A percentile compares a stretch with the other conserved stretches of the same genome.
These are phyloP conservation scores for Pseudogymnoascus sp. DNA, from an alignment of 2,329 filamentous ascomycete genomes.

Conservation along the genomic window DNA sequence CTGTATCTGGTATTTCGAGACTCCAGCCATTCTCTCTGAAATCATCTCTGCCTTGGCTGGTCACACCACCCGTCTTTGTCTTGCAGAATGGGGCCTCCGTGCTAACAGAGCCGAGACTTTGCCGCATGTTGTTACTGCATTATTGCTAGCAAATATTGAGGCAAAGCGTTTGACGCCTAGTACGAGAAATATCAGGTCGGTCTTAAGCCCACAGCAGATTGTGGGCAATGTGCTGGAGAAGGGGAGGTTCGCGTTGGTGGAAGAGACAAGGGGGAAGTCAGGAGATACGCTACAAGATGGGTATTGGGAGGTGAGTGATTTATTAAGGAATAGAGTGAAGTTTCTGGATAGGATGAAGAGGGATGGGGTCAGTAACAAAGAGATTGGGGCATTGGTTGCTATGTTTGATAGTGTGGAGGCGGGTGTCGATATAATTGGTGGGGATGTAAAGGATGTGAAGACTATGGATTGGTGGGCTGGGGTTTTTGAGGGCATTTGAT, in stretches of 20 bases:
- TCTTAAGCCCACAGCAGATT: constrained; percentile 36
- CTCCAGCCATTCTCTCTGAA: constrained; percentile 27
- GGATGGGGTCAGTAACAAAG: constrained; percentile 22
- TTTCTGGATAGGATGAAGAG: constrained; percentile 30
- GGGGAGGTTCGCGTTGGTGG: constrained; percentile 32
- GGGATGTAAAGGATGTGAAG: constrained; percentile 26
- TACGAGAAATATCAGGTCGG: constrained; percentile 39
- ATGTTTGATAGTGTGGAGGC: constrained; percentile 18
- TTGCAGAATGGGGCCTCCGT: constrained; percentile 40
- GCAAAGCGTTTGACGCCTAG: constrained; percentile 31
- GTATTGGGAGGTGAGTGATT: constrained; percentile 35
- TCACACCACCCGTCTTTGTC: constrained; percentile 30
- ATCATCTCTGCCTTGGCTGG: constrained; percentile 31
- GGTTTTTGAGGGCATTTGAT: constrained; percentile 12
- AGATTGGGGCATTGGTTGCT: constrained; percentile 24
- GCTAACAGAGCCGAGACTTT: constrained; percentile 31
- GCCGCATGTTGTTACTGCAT: constrained; percentile 43
- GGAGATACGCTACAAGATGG: constrained; percentile 36
- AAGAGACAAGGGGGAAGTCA: constrained; percentile 31
- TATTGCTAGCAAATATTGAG: constrained; percentile 38
- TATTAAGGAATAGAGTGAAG: constrained; percentile 21
- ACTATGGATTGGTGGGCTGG: constrained; percentile 37
- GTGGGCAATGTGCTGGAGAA: constrained; percentile 25
- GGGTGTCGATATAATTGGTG: constrained; percentile 14
- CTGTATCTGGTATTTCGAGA: constrained; percentile 45